Conservation (phyloP, 768 basidiomycete species). For the button mushroom (Agaricus bisporus) region DNA sequence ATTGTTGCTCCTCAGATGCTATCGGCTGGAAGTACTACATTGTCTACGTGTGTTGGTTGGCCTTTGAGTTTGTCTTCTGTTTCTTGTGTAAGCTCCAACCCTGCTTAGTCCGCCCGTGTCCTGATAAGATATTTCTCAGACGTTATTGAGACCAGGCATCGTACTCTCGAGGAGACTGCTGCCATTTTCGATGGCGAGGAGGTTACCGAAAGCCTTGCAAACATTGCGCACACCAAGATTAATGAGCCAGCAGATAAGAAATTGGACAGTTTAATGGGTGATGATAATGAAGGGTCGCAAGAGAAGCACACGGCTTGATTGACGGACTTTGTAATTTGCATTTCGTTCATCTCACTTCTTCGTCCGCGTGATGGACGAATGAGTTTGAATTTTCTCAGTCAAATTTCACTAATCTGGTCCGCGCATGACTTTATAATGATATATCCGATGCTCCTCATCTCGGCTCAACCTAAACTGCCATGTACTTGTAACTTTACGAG, state of each 20-base stretch:
- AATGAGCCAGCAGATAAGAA: constrained; percentile 20
- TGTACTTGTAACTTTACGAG: constrained; percentile 8
- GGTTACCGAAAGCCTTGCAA: constrained; percentile 32
- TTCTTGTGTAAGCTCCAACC: constrained; percentile 39
- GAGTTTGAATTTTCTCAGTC: background rate
- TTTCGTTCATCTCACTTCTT: background rate
- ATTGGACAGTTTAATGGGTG: constrained; percentile 27
- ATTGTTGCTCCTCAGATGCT: constrained; percentile 17
- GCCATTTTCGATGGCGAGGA: constrained; percentile 72
- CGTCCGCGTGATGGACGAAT: background rate
- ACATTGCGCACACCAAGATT: constrained; percentile 20
- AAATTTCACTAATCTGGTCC: background rate
- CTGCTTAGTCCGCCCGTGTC: background rate
- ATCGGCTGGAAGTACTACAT: constrained; percentile 79
- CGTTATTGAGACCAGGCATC: constrained; percentile 66
- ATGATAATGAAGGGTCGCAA: constrained; percentile 15
- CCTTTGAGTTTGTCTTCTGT: constrained; percentile 56
- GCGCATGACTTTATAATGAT: background rate
- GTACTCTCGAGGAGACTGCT: constrained; percentile 77
- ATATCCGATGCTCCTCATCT: background rate
- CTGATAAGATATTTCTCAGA: constrained; percentile 19
- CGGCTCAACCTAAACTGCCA: background rate
- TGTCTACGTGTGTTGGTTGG: constrained; percentile 68
- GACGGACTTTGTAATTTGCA: constrained; percentile 10
- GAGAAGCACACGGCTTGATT: constrained; percentile 17